Evolutionary conservation across 202 grass and related monocot species (phyloP).

Genomic region (Saccharum hybrid): DNA sequence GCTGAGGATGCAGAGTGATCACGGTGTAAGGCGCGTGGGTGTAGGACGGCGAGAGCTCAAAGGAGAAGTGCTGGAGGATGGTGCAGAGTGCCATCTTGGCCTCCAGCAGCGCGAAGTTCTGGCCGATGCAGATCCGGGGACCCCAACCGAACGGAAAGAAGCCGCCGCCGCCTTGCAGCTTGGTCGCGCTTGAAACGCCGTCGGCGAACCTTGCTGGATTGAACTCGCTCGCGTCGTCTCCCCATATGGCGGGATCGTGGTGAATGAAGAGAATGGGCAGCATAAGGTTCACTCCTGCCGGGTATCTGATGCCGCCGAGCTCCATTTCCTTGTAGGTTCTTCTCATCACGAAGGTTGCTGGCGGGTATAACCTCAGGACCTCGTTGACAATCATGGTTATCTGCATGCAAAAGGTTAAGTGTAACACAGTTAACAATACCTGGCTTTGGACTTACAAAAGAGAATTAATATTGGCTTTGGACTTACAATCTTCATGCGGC

Average conservation of each 20-base stretch:
- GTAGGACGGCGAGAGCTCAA: conserved; percentile 79
- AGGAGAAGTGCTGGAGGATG: conserved; percentile 65
- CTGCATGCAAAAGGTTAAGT: conserved; percentile 30
- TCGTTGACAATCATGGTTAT: conserved; percentile 76
- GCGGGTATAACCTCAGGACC: conserved; percentile 72
- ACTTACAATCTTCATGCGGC: conserved; percentile 70
- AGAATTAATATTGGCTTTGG: not conserved
- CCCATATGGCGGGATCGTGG: conserved; percentile 65
- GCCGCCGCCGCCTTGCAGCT: conserved; percentile 18
- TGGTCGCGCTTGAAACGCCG: conserved; percentile 64
- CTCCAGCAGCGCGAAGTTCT: conserved; percentile 69
- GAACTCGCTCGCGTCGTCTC: conserved; percentile 64
- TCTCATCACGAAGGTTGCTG: conserved; percentile 32
- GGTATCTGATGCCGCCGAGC: conserved; percentile 54
- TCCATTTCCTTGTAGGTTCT: conserved; percentile 63
- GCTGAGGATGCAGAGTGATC: conserved; percentile 66
- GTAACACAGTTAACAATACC: too few relatives aligned
- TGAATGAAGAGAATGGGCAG: conserved; percentile 58
- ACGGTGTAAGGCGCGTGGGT: conserved; percentile 61
- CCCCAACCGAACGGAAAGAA: conserved; percentile 69
- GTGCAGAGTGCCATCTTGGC: conserved; percentile 59
- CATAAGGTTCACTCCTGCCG: conserved; percentile 49
- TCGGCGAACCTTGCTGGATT: conserved; percentile 64
- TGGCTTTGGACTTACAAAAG: too few relatives aligned
- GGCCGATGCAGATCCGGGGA: conserved; percentile 67